phyloP scores from a whole-genome alignment of 805 yeast species.

The Limtongia smithiae region DNA sequence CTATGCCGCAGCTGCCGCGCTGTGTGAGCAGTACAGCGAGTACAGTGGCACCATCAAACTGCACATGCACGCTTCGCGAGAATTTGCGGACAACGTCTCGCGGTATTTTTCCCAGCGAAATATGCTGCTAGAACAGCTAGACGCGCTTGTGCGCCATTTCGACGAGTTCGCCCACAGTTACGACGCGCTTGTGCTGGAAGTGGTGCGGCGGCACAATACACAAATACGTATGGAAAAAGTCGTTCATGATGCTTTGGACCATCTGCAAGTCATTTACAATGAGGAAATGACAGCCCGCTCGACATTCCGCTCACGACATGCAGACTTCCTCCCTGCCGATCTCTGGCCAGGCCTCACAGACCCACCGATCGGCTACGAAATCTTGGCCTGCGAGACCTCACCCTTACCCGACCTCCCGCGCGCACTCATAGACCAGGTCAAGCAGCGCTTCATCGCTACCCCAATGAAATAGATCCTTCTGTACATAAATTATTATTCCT shows the following conservation, averaged over 20 bases:
- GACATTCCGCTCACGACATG: slow-evolving; percentile 47
- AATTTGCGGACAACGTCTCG: slow-evolving; percentile 34
- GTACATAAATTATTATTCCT: not conserved
- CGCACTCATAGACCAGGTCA: slow-evolving; percentile 15
- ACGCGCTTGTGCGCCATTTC: slow-evolving; percentile 49
- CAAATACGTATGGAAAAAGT: slow-evolving; percentile 43
- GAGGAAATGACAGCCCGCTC: slow-evolving; percentile 46
- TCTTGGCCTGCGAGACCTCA: slow-evolving; percentile 26
- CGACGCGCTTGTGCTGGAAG: slow-evolving; percentile 50
- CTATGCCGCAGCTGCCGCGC: slow-evolving; percentile 2
- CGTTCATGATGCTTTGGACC: slow-evolving; percentile 43
- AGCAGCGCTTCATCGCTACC: slow-evolving; percentile 14
- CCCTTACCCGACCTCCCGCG: slow-evolving; percentile 23
- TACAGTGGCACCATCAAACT: slow-evolving; percentile 5
- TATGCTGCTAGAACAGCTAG: slow-evolving; percentile 38
- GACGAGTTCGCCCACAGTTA: slow-evolving; percentile 51
- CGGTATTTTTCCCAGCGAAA: slow-evolving; percentile 24
- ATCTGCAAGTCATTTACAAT: slow-evolving; percentile 41
- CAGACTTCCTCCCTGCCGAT: slow-evolving; percentile 55
- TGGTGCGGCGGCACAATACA: slow-evolving; percentile 47
- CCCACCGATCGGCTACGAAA: slow-evolving; percentile 33
- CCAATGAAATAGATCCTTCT: not conserved
- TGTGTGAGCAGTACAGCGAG: not conserved
- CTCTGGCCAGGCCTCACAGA: slow-evolving; percentile 48
- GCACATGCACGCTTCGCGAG: slow-evolving; percentile 23